Evolutionary conservation across 768 basidiomycete genomes (phyloP).

Genomic region (Rhodotorula diobovata): DNA sequence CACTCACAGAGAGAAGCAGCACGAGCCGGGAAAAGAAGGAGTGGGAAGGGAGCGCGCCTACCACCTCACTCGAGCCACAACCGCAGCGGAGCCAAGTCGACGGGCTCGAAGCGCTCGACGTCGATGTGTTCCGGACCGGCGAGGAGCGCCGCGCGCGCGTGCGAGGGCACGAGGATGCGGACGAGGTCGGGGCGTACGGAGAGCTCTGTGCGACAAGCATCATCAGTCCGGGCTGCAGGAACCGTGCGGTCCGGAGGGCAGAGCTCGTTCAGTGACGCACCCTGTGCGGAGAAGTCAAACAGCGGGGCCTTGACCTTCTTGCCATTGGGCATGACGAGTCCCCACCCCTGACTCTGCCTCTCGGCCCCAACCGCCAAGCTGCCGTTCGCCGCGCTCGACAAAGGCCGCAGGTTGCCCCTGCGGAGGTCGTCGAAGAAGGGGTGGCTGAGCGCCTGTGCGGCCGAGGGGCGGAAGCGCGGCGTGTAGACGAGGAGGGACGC

Average conservation of each 20-base stretch:
- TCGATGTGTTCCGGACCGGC: slow-evolving; percentile 68
- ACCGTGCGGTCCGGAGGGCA: not conserved
- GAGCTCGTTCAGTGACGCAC: slow-evolving; percentile 52
- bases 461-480: slow-evolving; percentile 76
- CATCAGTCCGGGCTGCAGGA: not conserved
- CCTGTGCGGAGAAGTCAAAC: slow-evolving; percentile 90
- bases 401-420: slow-evolving; percentile 59
- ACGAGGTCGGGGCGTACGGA: slow-evolving; percentile 93
- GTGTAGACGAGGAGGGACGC: slow-evolving; percentile 90
- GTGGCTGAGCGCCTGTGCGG: slow-evolving; percentile 67
- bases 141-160: slow-evolving; percentile 74
- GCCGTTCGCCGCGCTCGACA: not conserved
- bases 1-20: too few relatives aligned
- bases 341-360: not conserved
- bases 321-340: slow-evolving; percentile 72
- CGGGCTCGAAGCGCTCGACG: slow-evolving; percentile 83
- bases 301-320: slow-evolving; percentile 76
- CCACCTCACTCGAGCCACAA: slow-evolving; percentile 21
- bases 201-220: slow-evolving; percentile 64
- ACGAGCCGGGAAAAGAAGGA: too few relatives aligned
- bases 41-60: too few relatives aligned
- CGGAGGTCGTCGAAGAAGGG: slow-evolving; percentile 96
- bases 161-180: slow-evolving; percentile 77
- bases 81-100: slow-evolving; percentile 8
- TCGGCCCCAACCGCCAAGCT: not conserved